Evolutionary conservation across 495 filamentous ascomycete genomes (phyloP).

Genomic region (Talaromyces borbonicus): DNA sequence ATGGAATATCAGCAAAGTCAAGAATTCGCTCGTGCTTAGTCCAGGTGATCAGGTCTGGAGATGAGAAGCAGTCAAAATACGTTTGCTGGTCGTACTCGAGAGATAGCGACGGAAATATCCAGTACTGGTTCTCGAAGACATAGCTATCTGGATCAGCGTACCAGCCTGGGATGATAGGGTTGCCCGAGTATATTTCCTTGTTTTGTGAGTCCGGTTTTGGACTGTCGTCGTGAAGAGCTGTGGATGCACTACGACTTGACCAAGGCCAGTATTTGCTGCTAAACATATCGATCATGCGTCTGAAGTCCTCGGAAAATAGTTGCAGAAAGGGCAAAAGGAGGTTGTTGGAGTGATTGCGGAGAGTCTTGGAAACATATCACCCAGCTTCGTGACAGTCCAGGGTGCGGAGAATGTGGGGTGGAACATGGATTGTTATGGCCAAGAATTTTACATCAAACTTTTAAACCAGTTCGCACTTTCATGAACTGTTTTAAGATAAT

Average conservation of each 20-base stretch:
- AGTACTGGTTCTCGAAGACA: slow-evolving; percentile 30
- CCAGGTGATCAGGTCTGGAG: slow-evolving; percentile 35
- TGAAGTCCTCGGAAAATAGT: no score
- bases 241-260: no score
- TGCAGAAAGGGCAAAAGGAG: no score
- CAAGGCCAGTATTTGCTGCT: background rate
- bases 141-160: slow-evolving; percentile 40
- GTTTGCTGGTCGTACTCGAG: slow-evolving; percentile 31
- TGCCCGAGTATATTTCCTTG: slow-evolving; percentile 11
- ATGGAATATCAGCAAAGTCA: slow-evolving; percentile 26
- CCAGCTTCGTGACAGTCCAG: no score
- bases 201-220: background rate
- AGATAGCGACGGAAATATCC: slow-evolving; percentile 36
- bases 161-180: slow-evolving; percentile 35
- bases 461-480: slow-evolving; percentile 1
- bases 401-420: no score
- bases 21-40: slow-evolving; percentile 29
- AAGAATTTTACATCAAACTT: background rate
- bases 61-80: slow-evolving; percentile 39
- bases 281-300: no score
- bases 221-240: background rate
- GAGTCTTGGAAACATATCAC: no score
- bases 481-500: background rate
- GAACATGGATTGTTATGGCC: background rate
- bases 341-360: no score